phyloP scores from a whole-genome alignment of 2,329 filamentous ascomycete species.

The Curvularia sp. region DNA sequence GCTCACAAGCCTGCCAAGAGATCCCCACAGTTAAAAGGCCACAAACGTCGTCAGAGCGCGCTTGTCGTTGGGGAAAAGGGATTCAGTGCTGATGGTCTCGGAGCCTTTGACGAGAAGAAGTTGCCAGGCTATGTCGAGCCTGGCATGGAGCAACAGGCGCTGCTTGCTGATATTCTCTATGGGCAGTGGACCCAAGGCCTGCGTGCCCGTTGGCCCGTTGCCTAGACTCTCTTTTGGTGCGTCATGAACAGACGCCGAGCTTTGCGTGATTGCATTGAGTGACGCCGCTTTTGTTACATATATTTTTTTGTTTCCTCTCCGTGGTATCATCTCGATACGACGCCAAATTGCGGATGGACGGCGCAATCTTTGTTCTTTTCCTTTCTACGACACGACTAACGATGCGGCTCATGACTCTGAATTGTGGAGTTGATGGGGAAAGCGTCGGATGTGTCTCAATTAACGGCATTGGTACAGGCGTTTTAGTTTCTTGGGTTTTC shows the following conservation, averaged over 20 bases:
- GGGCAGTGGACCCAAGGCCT: constrained; percentile 88
- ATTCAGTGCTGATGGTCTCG: constrained; percentile 50
- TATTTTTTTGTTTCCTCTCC: background rate
- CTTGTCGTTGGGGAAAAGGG: constrained; percentile 53
- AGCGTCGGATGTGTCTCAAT: background rate
- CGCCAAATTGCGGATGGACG: background rate
- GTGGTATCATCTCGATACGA: background rate
- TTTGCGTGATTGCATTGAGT: background rate
- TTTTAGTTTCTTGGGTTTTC: background rate
- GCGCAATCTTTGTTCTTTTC: background rate
- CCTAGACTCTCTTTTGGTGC: constrained; percentile 13
- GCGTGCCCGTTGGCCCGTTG: constrained; percentile 57
- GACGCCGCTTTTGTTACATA: background rate
- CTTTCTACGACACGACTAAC: constrained; percentile 6
- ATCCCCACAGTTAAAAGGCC: constrained; percentile 84
- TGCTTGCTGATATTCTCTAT: constrained; percentile 90
- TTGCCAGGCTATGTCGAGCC: constrained; percentile 66
- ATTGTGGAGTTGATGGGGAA: background rate
- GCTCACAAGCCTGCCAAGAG: constrained; percentile 75
- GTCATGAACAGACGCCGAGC: background rate
- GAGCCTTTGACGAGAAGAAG: constrained; percentile 55
- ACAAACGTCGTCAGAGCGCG: constrained; percentile 63
- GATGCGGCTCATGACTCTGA: constrained; percentile 4
- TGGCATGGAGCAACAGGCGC: constrained; percentile 91
- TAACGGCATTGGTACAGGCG: constrained; percentile 6